Conservation (phyloP, 2,329 filamentous ascomycete genomes). For the Fusarium guadeloupense region DNA sequence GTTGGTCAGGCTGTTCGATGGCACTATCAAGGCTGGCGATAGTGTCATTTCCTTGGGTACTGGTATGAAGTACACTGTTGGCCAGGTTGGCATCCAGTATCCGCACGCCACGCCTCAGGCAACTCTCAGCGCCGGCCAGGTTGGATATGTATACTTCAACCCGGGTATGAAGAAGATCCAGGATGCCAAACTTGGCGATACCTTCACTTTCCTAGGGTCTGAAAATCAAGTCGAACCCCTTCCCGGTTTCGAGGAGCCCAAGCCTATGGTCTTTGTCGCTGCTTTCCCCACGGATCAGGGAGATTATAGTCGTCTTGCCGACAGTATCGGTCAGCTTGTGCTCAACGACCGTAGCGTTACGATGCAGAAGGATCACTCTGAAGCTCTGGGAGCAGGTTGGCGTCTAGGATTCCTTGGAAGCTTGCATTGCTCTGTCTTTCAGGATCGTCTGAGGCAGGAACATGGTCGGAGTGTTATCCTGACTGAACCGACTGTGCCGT, state of each 20-base stretch:
- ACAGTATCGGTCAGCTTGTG: slow-evolving; percentile 92
- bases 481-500: slow-evolving; percentile 93
- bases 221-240: slow-evolving; percentile 81
- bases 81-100: slow-evolving; percentile 97
- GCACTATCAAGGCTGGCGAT: slow-evolving; percentile 82
- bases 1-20: slow-evolving; percentile 91
- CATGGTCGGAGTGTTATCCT: slow-evolving; percentile 96
- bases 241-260: slow-evolving; percentile 94
- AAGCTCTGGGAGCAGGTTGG: slow-evolving; percentile 93
- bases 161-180: slow-evolving; percentile 97
- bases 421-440: slow-evolving; percentile 97
- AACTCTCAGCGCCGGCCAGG: slow-evolving; percentile 86
- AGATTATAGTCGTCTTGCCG: slow-evolving; percentile 86
- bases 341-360: slow-evolving; percentile 96
- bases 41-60: slow-evolving; percentile 89
- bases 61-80: slow-evolving; percentile 87
- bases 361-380: slow-evolving; percentile 91
- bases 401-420: slow-evolving; percentile 95
- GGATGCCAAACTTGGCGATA: slow-evolving; percentile 96
- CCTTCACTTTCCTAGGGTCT: slow-evolving; percentile 83
- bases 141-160: slow-evolving; percentile 97
- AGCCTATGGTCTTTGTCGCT: slow-evolving; percentile 98
- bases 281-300: slow-evolving; percentile 93
- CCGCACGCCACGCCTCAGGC: slow-evolving; percentile 85
- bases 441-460: slow-evolving; percentile 92